phyloP scores from a whole-genome alignment of 2,329 filamentous ascomycete species.

The Colletotrichum noveboracense region DNA sequence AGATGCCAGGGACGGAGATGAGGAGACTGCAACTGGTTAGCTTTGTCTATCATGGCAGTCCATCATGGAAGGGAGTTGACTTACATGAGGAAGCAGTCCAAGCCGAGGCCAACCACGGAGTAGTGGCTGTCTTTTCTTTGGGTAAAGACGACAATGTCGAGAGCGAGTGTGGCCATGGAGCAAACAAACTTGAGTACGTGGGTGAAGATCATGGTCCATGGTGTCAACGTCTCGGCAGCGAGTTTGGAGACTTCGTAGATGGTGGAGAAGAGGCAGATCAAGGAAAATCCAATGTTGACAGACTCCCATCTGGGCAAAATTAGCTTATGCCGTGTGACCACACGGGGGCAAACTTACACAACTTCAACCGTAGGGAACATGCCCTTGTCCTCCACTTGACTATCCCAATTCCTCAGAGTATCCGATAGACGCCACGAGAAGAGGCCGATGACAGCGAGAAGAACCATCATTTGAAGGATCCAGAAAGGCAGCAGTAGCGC shows the following conservation, averaged over 20 bases:
- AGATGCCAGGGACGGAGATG: conserved; percentile 48
- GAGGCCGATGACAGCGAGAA: conserved; percentile 53
- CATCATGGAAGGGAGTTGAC: conserved; percentile 23
- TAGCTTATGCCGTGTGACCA: neutral
- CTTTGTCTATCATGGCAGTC: neutral
- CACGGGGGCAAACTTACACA: conserved; percentile 46
- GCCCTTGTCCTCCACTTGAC: conserved; percentile 39
- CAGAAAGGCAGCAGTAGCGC: conserved; percentile 54
- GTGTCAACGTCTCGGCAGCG: conserved; percentile 56
- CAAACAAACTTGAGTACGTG: conserved; percentile 56
- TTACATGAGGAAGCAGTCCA: conserved; percentile 56
- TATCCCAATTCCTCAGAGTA: conserved; percentile 48
- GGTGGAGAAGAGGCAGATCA: conserved; percentile 51
- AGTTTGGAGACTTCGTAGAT: conserved; percentile 52
- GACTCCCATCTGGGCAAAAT: conserved; percentile 53
- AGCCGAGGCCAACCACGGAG: conserved; percentile 51
- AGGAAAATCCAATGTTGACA: conserved; percentile 55
- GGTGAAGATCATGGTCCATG: conserved; percentile 57
- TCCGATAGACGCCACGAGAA: conserved; percentile 59
- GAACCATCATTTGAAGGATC: conserved; percentile 51
- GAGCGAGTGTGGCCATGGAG: conserved; percentile 49
- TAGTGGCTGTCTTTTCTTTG: conserved; percentile 50
- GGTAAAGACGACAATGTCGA: conserved; percentile 58
- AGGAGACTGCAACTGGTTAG: conserved; percentile 37
- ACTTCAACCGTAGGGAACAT: conserved; percentile 51